Evolutionary conservation across 805 yeast species (phyloP), one percentile per base, ranked within the genome.

Genomic region (Cyberlindnera saturnus): DNA sequence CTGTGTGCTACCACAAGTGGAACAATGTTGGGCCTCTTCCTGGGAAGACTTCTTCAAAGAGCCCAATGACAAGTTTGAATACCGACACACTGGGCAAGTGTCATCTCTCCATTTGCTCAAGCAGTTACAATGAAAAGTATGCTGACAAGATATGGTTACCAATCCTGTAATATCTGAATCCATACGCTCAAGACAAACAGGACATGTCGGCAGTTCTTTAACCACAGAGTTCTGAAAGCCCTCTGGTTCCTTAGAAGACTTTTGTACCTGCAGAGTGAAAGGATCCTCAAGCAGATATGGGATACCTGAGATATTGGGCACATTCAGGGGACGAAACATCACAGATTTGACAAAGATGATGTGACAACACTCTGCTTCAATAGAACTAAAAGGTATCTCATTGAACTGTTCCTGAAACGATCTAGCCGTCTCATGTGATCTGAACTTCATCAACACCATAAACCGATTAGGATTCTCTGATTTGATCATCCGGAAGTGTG

Each of bases 101-200:
- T 87, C 93, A 58, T 88, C 96, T 44, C 77, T 77, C 96, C 96
- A 89, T 61, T 82, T 85, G 37, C 87, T 79, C 40, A 89, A 68
- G 59, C 96, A 90, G 52, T 77, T 84, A 52, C 96, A 89, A 61
- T 89, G 96, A 62, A 87, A 89, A 0, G 96, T 86, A 59, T 89
- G 97, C 59, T 87, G 96, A 49, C 96, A 90, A 2, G 93, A 89
- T 30, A 86, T 89, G 0, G 96, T 90, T 6, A 88, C 65, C 10
- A 89, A 67, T 0, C 97, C 97, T 0, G 95, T 80, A 4, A 84
- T 69, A 18, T 75, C 77, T 1, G 89, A 70, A 57, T 89, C 97
- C 82, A 89, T 81, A 46, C 95, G 69, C 54, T 89, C 97, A 15
- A 89, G 66, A 57, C 97, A 89, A 0, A 89, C 96, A 0, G 96